A percentile compares a stretch with the other conserved stretches of the same genome.
Evolutionary conservation across 2,329 filamentous ascomycete genomes (phyloP).

Genomic region (Sclerotinia spermophila): DNA sequence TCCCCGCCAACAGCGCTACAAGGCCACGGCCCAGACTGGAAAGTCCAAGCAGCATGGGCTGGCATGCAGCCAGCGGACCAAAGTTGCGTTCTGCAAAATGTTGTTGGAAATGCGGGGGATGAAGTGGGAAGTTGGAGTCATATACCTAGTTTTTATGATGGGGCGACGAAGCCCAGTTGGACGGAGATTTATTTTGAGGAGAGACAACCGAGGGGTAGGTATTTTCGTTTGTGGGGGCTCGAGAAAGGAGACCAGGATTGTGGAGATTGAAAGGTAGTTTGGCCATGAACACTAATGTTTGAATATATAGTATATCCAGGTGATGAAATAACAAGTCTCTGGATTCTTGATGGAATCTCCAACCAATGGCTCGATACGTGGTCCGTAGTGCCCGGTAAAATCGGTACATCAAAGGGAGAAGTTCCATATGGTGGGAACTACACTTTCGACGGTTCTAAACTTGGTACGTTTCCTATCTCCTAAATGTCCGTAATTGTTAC

Average conservation of each 20-base stretch:
- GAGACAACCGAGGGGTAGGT: neutral
- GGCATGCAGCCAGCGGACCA: constrained; percentile 4
- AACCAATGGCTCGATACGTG: constrained; percentile 15
- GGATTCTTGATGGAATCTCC: neutral
- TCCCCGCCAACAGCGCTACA: constrained; percentile 7
- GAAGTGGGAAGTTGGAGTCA: constrained; percentile 7
- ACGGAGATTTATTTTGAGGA: constrained; percentile 6
- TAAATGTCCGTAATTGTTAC: neutral
- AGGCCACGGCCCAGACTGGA: neutral
- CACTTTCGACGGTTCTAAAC: constrained; percentile 6
- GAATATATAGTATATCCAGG: constrained; percentile 11
- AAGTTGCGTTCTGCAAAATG: constrained; percentile 26
- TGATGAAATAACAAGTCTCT: constrained; percentile 12
- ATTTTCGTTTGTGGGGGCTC: neutral
- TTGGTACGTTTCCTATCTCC: neutral
- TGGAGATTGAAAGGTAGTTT: too few relatives aligned
- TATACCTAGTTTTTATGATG: constrained; percentile 15
- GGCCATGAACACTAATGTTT: neutral
- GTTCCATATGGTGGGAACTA: constrained; percentile 1
- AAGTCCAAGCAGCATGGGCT: constrained; percentile 1
- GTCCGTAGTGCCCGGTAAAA: constrained; percentile 1
- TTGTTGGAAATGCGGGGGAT: constrained; percentile 5
- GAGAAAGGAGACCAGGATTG: neutral
- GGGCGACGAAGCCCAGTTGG: constrained; percentile 3
- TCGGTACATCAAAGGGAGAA: constrained; percentile 4